These are phyloP conservation scores for Hanseniaspora meyeri DNA, from an alignment of 805 yeast genomes.

Conservation along the genomic window DNA sequence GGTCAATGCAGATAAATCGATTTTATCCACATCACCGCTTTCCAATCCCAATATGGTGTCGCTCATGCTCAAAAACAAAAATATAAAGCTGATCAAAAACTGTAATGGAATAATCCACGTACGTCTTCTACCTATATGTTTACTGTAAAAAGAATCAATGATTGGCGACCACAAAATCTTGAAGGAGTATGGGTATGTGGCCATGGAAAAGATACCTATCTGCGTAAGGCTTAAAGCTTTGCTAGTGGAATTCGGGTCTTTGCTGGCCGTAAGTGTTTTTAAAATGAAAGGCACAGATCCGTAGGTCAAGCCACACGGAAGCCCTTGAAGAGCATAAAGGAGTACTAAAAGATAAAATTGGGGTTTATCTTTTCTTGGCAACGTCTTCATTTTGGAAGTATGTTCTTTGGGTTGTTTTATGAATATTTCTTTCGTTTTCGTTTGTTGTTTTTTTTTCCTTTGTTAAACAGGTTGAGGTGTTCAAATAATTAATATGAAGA, in stretches of 20 bases:
- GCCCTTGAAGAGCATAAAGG: constrained; percentile 81
- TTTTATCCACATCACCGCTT: constrained; percentile 17
- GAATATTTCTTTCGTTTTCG: background rate
- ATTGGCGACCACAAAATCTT: constrained; percentile 92
- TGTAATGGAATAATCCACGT: constrained; percentile 95
- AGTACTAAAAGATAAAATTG: constrained; percentile 63
- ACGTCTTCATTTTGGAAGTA: background rate
- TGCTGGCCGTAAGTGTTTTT: constrained; percentile 37
- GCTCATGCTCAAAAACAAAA: constrained; percentile 36
- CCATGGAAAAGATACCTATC: constrained; percentile 80
- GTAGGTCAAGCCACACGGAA: constrained; percentile 90
- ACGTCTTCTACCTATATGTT: constrained; percentile 63
- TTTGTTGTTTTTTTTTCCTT: background rate
- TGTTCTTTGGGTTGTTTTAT: background rate
- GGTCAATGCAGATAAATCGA: constrained; percentile 38
- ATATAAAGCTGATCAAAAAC: constrained; percentile 55
- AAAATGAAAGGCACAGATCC: constrained; percentile 86
- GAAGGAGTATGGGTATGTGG: constrained; percentile 87
- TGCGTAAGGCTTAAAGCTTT: constrained; percentile 68
- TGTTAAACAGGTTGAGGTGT: background rate
- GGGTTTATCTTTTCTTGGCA: constrained; percentile 45
- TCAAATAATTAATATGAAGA: background rate
- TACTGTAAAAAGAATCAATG: constrained; percentile 72
- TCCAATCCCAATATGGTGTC: constrained; percentile 33
- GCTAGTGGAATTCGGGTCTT: background rate